Percentiles rank a stretch among this genome's conserved stretches.
phyloP scores from a whole-genome alignment of 192 early-diverging fungal species.

The Helicostylum pulchrum region DNA sequence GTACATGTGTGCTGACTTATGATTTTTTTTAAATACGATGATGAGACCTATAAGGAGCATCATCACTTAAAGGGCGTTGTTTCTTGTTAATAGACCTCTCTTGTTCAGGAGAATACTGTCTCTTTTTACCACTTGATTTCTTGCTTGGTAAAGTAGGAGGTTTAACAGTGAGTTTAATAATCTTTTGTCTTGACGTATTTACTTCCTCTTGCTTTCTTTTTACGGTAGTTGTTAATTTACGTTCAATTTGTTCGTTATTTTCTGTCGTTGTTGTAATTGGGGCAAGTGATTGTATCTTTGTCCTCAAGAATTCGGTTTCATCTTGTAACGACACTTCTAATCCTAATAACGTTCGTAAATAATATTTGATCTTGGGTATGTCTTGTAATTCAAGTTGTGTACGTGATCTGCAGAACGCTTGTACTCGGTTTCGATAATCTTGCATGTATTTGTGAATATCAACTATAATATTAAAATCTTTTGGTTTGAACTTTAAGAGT shows the following conservation, averaged over 20 bases:
- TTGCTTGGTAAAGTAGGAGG: neutral
- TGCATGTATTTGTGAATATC: constrained; percentile 10
- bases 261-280: neutral
- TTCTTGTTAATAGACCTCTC: too few species aligned
- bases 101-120: too few species aligned
- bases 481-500: constrained; percentile 39
- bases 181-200: neutral
- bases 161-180: constrained; percentile 13
- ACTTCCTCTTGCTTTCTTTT: too few species aligned
- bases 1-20: too few species aligned
- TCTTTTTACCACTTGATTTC: too few species aligned
- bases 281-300: constrained; percentile 36
- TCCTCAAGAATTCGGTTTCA: constrained; percentile 39
- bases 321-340: constrained; percentile 38
- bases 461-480: constrained; percentile 27
- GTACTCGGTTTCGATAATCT: constrained; percentile 17
- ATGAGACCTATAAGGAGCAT: too few species aligned
- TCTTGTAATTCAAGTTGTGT: constrained; percentile 27
- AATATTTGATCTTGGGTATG: constrained; percentile 30
- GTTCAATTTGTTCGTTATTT: neutral
- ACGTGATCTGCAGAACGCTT: constrained; percentile 31
- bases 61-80: too few species aligned
- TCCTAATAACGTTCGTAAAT: constrained; percentile 41
- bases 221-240: neutral
- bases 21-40: too few species aligned